Base-by-base conservation (phyloP, 306 rosid species). In the Herpetospermum pedunculosum region DNA sequence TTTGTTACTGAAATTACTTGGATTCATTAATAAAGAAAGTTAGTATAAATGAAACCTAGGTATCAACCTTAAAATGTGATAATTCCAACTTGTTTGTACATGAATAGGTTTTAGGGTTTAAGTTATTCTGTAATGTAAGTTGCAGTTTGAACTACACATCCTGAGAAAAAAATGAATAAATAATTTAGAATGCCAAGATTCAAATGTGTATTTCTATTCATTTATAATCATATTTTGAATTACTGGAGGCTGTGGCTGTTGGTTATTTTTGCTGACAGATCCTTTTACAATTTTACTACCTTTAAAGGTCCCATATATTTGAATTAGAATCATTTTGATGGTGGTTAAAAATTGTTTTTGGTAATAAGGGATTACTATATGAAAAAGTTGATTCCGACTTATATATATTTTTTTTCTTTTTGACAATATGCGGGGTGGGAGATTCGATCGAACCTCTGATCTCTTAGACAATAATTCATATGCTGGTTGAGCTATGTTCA, bases 121-220 rank as follows among this genome's bases (percentile, higher is more conserved):
- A 34, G 43, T 62, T 62, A 62, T 32, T n/a, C 8, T 29, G 6
- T 16, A 30, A 15, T n/a, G n/a, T 60, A 16, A 30, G 23, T n/a
- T 68, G 59, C 63, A 13, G n/a, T 72, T 75, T 14, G 58, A 83
- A 72, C 32, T 49, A 2, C 41, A 10, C 68, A 14, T 30, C n/a
- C 68, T 59, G 21, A 59, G 23, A n/a, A 21, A 59, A 18, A 59
- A 57, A 28, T 30, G 32, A 30, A 25, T 13, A 30, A 14, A n/a
- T n/a, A 15, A 28, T 30, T 59, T 32, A 30, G 68, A 6, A 59
- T 59, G 68, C 16, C 8, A 30, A 32, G 41, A 30, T 14, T 59
- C 68, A 59, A 43, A 12, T 59, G 16, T n/a, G n/a, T n/a, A 1
- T 5, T 14, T 29, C 67, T 0, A 25, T 59, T 14, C 5, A 15